Percentiles rank a stretch among this genome's conserved stretches.
These are phyloP conservation scores for Termitomyces sp. DNA, from an alignment of 768 basidiomycete genomes.

Conservation along the genomic window DNA sequence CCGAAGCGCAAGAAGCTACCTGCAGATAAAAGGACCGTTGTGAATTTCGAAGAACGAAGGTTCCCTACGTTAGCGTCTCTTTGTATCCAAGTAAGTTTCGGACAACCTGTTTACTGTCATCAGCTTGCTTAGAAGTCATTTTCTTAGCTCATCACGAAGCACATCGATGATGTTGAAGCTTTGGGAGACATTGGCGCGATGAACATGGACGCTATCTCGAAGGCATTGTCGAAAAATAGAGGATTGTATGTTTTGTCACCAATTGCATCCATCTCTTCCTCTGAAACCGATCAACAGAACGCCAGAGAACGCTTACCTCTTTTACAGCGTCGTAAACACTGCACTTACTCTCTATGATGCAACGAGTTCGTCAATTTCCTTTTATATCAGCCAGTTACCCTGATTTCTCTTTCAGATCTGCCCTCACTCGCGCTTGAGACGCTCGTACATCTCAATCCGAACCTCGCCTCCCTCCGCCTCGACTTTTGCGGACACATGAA, in stretches of 20 bases:
- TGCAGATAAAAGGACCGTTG: slow-evolving; percentile 64
- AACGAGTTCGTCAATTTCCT: slow-evolving; percentile 58
- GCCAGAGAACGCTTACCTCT: slow-evolving; percentile 73
- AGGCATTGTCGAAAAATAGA: slow-evolving; percentile 77
- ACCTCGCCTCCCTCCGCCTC: slow-evolving; percentile 73
- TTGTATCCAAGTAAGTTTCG: slow-evolving; percentile 65
- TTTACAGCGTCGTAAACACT: slow-evolving; percentile 73
- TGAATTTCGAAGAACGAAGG: slow-evolving; percentile 65
- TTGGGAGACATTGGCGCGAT: slow-evolving; percentile 83
- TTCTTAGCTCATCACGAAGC: slow-evolving; percentile 69
- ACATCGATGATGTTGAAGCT: slow-evolving; percentile 87
- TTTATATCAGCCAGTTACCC: background rate
- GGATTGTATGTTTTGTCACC: slow-evolving; percentile 59
- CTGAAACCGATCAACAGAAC: slow-evolving; percentile 43
- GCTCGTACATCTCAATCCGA: slow-evolving; percentile 80
- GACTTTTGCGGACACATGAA: slow-evolving; percentile 86
- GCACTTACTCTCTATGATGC: slow-evolving; percentile 81
- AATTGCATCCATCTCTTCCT: background rate
- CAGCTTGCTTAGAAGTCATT: slow-evolving; percentile 40
- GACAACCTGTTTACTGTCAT: background rate
- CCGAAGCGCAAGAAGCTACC: slow-evolving; percentile 61
- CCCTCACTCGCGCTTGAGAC: slow-evolving; percentile 62
- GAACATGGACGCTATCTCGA: slow-evolving; percentile 83
- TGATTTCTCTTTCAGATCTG: slow-evolving; percentile 47
- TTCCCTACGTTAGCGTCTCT: slow-evolving; percentile 71